Evolutionary conservation across 768 basidiomycete genomes (phyloP), one percentile per base, ranked within the genome.

Genomic region (Antrodiella citrinella): DNA sequence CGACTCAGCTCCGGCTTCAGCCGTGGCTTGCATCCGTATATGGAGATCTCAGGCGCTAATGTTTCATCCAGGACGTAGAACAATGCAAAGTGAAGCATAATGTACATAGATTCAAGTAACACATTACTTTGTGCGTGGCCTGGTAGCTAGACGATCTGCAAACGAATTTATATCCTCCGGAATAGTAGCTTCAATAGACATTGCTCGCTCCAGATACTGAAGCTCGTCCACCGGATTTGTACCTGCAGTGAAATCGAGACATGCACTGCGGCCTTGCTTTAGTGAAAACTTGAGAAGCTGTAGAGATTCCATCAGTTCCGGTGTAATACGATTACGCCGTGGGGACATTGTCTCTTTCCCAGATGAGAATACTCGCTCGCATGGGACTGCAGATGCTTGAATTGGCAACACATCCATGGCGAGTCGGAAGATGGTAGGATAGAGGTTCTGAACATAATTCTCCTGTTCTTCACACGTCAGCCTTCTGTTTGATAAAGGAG

Each of bases 331-430:
- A 24, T 41, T 39, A 11, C 51, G 18, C 10, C 43, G 43, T n/a
- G 18, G 43, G 18, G 43, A 23, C 12, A 21, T 30, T 2, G 50
- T 51, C 26, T 49, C 41, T 21, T 49, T 49, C 4, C 40, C 23
- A 21, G 46, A 48, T 12, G 52, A 53, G 48, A 53, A 53, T 3
- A 53, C 39, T 7, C 48, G 48, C 30, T 53, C 52, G 30, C 52
- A 53, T 13, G 52, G 48, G 3, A 53, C 52, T 4, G 48, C 23
- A 48, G 49, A 45, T 25, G 44, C 48, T 26, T 44, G 54, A 24
- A 55, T 47, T 13, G 48, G 39, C 5, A 52, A 18, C 7, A 46
- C 26, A 40, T 51, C 51, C 10, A 51, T 12, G 15, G 51, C 51
- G 9, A 51, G 39, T 7, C 11, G 2, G 25, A 35, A 47, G 3